These are phyloP conservation scores for Fusarium bactridioides DNA, from an alignment of 2,329 filamentous ascomycete genomes.

Conservation along the genomic window DNA sequence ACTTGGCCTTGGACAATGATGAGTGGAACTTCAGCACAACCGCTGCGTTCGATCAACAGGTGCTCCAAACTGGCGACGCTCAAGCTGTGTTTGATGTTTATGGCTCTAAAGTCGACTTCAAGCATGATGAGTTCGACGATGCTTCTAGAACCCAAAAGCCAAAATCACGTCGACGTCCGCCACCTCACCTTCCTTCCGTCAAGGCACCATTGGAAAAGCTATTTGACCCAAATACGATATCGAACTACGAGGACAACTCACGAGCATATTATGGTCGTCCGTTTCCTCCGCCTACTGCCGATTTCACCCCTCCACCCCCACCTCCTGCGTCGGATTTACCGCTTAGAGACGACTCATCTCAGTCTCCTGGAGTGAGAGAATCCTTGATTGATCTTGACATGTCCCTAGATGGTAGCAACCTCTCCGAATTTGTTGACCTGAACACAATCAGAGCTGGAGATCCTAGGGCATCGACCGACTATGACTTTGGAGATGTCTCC, in stretches of 20 bases:
- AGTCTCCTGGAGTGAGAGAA: constrained; percentile 62
- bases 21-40: constrained; percentile 76
- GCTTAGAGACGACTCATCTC: constrained; percentile 62
- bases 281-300: constrained; percentile 50
- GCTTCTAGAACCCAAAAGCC: constrained; percentile 61
- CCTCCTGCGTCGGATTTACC: constrained; percentile 60
- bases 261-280: constrained; percentile 64
- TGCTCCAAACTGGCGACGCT: constrained; percentile 61
- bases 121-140: constrained; percentile 54
- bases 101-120: constrained; percentile 65
- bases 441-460: constrained; percentile 65
- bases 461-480: constrained; percentile 57
- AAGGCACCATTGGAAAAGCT: constrained; percentile 69
- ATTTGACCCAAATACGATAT: constrained; percentile 71
- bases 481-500: constrained; percentile 54
- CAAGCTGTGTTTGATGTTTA: constrained; percentile 70
- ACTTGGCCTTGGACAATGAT: constrained; percentile 59
- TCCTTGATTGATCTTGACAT: constrained; percentile 72
- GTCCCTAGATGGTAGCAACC: constrained; percentile 62
- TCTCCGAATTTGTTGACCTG: constrained; percentile 68
- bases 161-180: constrained; percentile 64
- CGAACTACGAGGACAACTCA: constrained; percentile 71
- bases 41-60: constrained; percentile 67
- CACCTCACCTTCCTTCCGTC: constrained; percentile 64
- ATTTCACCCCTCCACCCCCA: constrained; percentile 56